Evolutionary conservation across 2,329 filamentous ascomycete species (phyloP), one percentile per base, ranked within the genome.

Genomic region (Bisporella sp.): DNA sequence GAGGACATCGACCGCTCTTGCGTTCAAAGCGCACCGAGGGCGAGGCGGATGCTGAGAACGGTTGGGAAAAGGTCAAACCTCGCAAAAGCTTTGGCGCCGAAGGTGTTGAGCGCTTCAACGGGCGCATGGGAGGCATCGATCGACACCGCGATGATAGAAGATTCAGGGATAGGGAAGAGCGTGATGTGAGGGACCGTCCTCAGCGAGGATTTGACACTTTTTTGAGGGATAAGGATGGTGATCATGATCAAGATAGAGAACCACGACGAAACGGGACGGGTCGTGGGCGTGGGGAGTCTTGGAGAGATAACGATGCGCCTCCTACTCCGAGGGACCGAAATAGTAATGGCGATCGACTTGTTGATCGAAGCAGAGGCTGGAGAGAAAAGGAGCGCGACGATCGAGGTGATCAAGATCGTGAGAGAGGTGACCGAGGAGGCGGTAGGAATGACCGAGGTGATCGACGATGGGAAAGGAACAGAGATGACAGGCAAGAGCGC

Each of bases 51-150:
- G 77, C 73, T 54, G 85, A 90, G 49, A 37, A 8, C n/a, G 84
- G 85, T 46, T 89, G 86, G 87, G 87, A 79, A 58, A 83, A 77
- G 30, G 82, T 86, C 32, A 87, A 87, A 62, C 81, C 84, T 30
- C 81, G 85, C 57, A 87, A 85, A 72, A 89, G 82, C 63, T 83
- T 87, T 63, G 82, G 84, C 13, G 75, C 81, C 49, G 84, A 88
- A 54, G 84, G 85, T 40, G 82, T 84, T 54, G 84, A 88, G 66
- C 78, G 83, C 48, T 86, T 87, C 56, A 78, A 81, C 50, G 81
- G 81, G 46, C 78, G 79, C 52, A 82, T 83, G 78, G 79, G 79
- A 37, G 79, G 79, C 37, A 76, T 69, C 5, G 71, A 75, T 39
- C 65, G 72, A 50, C 69, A 70, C 48, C 63, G 60, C 44, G 66